Base-by-base conservation (phyloP, 2,329 filamentous ascomycete genomes). In the Phyllosticta citriasiana region DNA sequence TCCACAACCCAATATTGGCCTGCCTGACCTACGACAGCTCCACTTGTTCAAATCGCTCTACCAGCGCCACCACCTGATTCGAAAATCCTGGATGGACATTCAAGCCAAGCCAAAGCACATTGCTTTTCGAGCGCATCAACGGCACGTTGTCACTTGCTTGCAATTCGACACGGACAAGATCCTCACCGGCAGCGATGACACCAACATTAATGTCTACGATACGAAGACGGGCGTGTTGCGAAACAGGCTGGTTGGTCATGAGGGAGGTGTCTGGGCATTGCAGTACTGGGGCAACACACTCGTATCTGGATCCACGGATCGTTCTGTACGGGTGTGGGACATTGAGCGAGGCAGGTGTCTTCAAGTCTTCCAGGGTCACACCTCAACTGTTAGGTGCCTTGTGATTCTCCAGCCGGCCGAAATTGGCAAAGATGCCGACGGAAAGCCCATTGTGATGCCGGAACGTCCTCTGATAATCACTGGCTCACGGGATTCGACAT, bases 91-190 rank as follows among this genome's bases (percentile, higher is more conserved):
- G 94, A 97, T 95, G 75, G 88, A 85, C 63, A 78, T 83, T 55
- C 88, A 91, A 57, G 85, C 87, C 63, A 89, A 91, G 73, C 94
- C 94, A 27, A 85, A 88, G 54, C 94, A 99, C 68, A 87, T 99
- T 62, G 94, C 94, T 4, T 97, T 99, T 74, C 87, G 91, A n/a
- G 94, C 94, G 4, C 94, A 99, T 71, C 91, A 94, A 63, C 86
- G 91, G 35, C 93, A 97, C 76, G 94, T 99, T 64, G 96, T 99
- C 58, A 99, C 94, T 16, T 99, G 94, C 71, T 81, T 99, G 59
- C 92, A 99, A 72, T 99, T 99, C 68, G 94, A 99, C 70, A 89
- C 92, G 56, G 92, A 99, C 79, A 97, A 97, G 76, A 97, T 99
- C 66, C 83, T 99, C 66, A 99, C 94, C 1, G 94, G 94, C 26